Conservation (phyloP, 306 rosid species). For the Herpetospermum pedunculosum region DNA sequence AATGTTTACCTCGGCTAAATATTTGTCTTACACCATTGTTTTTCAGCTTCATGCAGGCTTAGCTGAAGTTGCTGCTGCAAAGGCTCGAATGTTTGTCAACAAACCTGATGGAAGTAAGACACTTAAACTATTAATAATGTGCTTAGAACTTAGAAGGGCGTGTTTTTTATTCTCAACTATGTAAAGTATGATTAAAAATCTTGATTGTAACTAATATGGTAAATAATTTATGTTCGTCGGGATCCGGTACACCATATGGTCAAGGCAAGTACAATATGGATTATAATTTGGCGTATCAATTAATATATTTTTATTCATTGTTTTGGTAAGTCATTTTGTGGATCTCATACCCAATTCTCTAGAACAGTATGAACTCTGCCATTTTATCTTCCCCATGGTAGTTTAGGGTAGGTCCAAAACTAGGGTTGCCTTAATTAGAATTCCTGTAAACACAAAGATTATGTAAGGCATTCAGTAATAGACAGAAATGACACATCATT, state of each 20-base stretch:
- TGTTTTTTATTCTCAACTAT: not conserved
- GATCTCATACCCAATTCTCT: not conserved
- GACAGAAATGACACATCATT: not conserved
- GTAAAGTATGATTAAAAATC: not conserved
- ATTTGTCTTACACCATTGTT: slow-evolving; percentile 19
- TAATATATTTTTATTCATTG: not conserved
- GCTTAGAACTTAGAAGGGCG: not conserved
- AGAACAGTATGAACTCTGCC: not conserved
- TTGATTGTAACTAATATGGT: not conserved
- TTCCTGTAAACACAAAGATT: not conserved
- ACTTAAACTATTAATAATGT: not conserved
- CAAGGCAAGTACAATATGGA: not conserved
- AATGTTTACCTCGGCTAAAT: not conserved
- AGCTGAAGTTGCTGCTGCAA: slow-evolving; percentile 98
- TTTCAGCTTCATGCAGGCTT: slow-evolving; percentile 85
- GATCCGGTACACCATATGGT: not conserved
- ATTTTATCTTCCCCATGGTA: not conserved
- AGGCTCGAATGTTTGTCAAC: slow-evolving; percentile 97
- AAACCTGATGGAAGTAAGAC: slow-evolving; percentile 97
- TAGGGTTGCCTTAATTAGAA: not conserved
- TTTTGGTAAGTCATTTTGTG: not conserved
- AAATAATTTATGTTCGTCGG: not conserved
- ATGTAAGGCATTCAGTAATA: not conserved
- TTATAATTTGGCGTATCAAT: not conserved
- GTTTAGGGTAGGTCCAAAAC: not conserved